phyloP scores from a whole-genome alignment of 805 yeast species.

The Kurtzmaniella fragi region DNA sequence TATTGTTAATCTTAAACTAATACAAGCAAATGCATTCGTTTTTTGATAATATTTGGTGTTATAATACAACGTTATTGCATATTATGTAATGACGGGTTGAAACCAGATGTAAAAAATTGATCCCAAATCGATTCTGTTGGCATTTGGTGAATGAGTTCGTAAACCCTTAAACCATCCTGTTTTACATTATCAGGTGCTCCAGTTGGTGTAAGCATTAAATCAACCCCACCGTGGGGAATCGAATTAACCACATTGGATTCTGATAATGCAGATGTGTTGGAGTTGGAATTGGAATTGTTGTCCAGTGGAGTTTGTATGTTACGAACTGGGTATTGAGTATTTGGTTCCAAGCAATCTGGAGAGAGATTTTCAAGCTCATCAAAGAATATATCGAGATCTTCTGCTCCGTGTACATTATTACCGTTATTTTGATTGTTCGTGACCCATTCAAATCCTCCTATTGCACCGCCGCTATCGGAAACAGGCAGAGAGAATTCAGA shows the following conservation, averaged over 20 bases:
- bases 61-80: not conserved
- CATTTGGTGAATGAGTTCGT: slow-evolving; percentile 57
- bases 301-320: not conserved
- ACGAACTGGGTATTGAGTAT: not conserved
- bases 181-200: not conserved
- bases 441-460: slow-evolving; percentile 25
- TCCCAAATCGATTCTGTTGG: slow-evolving; percentile 69
- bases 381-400: slow-evolving; percentile 41
- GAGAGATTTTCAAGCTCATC: slow-evolving; percentile 38
- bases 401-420: slow-evolving; percentile 1
- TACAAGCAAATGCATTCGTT: too few relatives aligned
- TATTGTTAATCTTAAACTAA: too few relatives aligned
- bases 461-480: too few relatives aligned
- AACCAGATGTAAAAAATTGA: slow-evolving; percentile 43
- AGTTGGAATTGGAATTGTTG: not conserved
- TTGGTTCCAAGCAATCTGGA: not conserved
- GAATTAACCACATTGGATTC: not conserved
- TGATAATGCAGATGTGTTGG: not conserved
- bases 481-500: slow-evolving; percentile 4
- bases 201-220: too few relatives aligned
- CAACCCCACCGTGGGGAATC: too few relatives aligned
- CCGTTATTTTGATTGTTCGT: slow-evolving; percentile 15
- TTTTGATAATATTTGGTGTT: too few relatives aligned
- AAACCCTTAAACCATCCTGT: slow-evolving; percentile 25
- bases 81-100: not conserved